Conservation (phyloP, 805 yeast species). For the Metschnikowia gruessii region DNA sequence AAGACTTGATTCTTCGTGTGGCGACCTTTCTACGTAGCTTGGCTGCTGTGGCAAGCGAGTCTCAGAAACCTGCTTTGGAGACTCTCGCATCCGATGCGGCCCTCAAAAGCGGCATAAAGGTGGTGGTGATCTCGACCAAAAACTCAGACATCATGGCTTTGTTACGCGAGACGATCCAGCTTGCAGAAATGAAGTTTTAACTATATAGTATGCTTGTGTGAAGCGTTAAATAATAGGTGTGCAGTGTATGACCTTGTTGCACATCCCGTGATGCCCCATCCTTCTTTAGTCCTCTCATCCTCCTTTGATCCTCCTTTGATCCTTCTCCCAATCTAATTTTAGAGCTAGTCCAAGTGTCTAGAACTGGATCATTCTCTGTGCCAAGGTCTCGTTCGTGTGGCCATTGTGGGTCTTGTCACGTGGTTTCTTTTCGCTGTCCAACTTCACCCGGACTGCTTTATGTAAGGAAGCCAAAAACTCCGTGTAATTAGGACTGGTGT, state of each 20-base stretch:
- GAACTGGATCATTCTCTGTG: conserved; percentile 40
- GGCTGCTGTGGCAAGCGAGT: not conserved
- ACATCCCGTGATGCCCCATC: too few relatives aligned
- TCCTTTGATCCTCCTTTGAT: too few relatives aligned
- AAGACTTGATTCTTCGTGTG: conserved; percentile 30
- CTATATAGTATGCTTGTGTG: not conserved
- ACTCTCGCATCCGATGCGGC: not conserved
- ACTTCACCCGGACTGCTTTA: conserved; percentile 51
- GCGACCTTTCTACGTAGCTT: conserved; percentile 15
- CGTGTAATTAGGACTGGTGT: conserved; percentile 49
- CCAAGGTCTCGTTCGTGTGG: conserved; percentile 26
- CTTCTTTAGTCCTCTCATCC: not conserved
- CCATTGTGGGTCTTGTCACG: conserved; percentile 20
- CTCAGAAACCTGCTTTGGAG: not conserved
- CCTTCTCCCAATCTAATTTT: too few relatives aligned
- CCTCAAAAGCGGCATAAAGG: conserved; percentile 8
- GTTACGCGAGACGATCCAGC: conserved; percentile 17
- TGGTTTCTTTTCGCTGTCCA: conserved; percentile 43
- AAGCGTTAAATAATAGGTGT: too few relatives aligned
- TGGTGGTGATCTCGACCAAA: conserved; percentile 2
- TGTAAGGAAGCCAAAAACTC: conserved; percentile 73
- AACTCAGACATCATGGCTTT: conserved; percentile 7
- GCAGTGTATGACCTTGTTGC: too few relatives aligned
- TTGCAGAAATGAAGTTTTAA: conserved; percentile 8
- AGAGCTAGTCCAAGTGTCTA: too few relatives aligned